Percentiles rank a stretch among this genome's conserved stretches.
phyloP scores from a whole-genome alignment of 2,329 filamentous ascomycete species.

The Cadophora luteo-olivacea region DNA sequence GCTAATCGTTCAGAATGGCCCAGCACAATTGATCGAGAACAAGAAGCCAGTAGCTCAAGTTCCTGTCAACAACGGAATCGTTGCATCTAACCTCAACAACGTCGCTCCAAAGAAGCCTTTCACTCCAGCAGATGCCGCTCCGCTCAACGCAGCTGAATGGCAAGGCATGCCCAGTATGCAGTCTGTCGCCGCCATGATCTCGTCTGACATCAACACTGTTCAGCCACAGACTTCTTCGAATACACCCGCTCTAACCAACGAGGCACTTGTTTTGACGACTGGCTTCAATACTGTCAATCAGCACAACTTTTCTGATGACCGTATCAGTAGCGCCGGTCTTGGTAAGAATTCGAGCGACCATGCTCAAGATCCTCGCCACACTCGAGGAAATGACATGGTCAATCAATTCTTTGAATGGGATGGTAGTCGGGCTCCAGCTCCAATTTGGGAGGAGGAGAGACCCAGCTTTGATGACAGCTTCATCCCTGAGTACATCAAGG shows the following conservation, averaged over 20 bases:
- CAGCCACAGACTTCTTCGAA: conserved; percentile 3
- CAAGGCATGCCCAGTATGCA: conserved; percentile 9
- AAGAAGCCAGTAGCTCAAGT: conserved; percentile 5
- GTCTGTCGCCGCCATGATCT: conserved; percentile 10
- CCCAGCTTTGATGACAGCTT: conserved; percentile 34
- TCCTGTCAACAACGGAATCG: neutral
- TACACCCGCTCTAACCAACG: conserved; percentile 18
- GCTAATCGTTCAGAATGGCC: neutral
- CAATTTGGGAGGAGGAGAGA: conserved; percentile 39
- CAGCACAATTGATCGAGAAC: neutral
- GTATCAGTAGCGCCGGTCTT: conserved; percentile 23
- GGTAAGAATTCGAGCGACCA: neutral
- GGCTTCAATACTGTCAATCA: conserved; percentile 19
- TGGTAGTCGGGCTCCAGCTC: conserved; percentile 32
- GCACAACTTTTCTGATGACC: conserved; percentile 25
- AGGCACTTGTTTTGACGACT: conserved; percentile 20
- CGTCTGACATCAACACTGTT: conserved; percentile 12
- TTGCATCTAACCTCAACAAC: neutral
- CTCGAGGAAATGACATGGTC: conserved; percentile 31
- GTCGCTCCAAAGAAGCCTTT: neutral
- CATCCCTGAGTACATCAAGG: conserved; percentile 38
- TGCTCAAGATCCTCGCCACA: conserved; percentile 32
- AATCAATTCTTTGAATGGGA: conserved; percentile 38
- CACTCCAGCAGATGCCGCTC: neutral
- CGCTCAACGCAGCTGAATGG: conserved; percentile 3